Evolutionary conservation across 2,329 filamentous ascomycete genomes (phyloP), one percentile per base, ranked within the genome.

Genomic region (Cordyceps farinosa): DNA sequence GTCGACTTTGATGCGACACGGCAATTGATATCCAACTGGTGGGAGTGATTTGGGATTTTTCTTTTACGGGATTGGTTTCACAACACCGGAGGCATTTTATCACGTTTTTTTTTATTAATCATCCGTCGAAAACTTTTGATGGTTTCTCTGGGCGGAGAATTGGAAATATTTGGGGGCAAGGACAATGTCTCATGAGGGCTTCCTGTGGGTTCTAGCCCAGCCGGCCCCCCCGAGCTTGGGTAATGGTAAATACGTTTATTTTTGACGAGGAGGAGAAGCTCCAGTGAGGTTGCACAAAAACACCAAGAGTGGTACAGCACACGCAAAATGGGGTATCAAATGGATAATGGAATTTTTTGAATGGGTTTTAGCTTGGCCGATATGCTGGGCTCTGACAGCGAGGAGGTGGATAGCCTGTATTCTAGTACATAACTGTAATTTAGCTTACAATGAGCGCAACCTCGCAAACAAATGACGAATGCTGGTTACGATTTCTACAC

Each of bases 21-120:
- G 53, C 56, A 56, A 55, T 58, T 64, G 57, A 62, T 64, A 56
- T 64, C 52, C 61, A 65, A 47, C 44, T 40, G 56, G 62, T 34
- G 61, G 42, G 53, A 53, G 52, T 53, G 62, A 50, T 47, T 6
- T 45, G 30, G 54, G 59, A 64, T 64, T 62, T 55, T 27, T 40
- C 22, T 53, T 50, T 22, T 62, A 64, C 50, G 22, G 22, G 22
- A 22, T 55, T 60, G 48, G 30, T 51, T 22, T 13, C 11, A 7
- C 50, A 42, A 17, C 8, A 4, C 17, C 29, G 47, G 10, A 45
- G 32, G 22, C 22, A 22, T 22, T 22, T 29, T 57, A n/a, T 11
- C 6, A 32, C 54, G 11, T 51, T 56, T 52, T 56, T 51, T 55
- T 54, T 44, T 61, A 27, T 44, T 54, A 48, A 54, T 62, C n/a